Evolutionary conservation across 2,329 filamentous ascomycete species (phyloP), one percentile per base, ranked within the genome.

Genomic region (Chaetomium sp.): DNA sequence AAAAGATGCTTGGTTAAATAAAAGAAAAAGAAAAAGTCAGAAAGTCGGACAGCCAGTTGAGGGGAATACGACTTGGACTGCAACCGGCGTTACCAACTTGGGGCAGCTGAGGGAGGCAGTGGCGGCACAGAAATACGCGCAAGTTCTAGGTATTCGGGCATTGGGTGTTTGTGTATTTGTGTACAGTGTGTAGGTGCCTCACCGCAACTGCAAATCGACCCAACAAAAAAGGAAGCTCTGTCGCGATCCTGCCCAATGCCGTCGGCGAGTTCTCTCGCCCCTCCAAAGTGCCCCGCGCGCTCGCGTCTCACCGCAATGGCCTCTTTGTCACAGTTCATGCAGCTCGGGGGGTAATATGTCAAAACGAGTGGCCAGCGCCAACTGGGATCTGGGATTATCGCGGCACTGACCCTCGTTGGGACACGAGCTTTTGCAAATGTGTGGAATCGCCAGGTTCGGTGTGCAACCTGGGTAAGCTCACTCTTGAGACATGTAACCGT

Each of bases 211-310:
- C 50, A 58, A 50, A 59, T 60, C 55, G 56, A 57, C 64, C 60
- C 60, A 63, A 65, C 64, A 42, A 56, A 55, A 55, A 57, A 59
- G 12, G 56, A 56, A 58, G 56, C 31, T 62, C 42, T 49, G 25
- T 59, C 56, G 56, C 35, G 57, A 60, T 63, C 50, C 50, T 65
- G 50, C 56, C 64, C 64, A 63, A 65, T 65, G 56, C 47, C 54
- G 54, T 54, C 21, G 29, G 25, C 63, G 47, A 53, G 50, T 49
- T 51, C 49, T 23, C 49, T 25, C 49, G 27, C 50, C 50, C 23
- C 50, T 27, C 27, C 50, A 12, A 13, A 16, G 25, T 53, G 21
- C 49, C 23, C 27, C 45, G 45, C 45, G 45, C n/a, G 45, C 45
- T 47, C n/a, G 2, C 45, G 38, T 23, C n/a, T 47, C 45, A 47